A percentile compares a stretch with the other conserved stretches of the same genome.
Conservation (phyloP, 2,329 filamentous ascomycete genomes). For the Ascochyta fabae region DNA sequence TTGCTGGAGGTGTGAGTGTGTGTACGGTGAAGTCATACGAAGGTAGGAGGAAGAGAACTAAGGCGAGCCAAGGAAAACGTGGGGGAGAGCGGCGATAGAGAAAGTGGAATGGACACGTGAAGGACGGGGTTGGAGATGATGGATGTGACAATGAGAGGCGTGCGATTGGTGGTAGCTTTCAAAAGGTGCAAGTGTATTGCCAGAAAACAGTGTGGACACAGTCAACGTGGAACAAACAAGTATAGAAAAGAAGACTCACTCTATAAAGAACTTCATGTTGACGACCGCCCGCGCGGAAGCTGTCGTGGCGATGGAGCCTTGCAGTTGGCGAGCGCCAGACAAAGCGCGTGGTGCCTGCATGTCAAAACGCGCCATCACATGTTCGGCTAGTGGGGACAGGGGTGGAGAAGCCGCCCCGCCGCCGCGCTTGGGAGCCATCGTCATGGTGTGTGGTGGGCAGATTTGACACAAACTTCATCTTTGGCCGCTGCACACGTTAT, state of each 20-base stretch:
- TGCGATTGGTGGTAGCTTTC: background rate
- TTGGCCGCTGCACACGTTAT: background rate
- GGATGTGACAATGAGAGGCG: background rate
- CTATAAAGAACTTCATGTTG: conserved; percentile 78
- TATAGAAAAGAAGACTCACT: conserved; percentile 55
- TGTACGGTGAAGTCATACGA: background rate
- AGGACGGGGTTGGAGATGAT: background rate
- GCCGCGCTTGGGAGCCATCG: conserved; percentile 8
- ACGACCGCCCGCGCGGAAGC: conserved; percentile 25
- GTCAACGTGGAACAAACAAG: background rate
- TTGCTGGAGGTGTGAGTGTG: conserved; percentile 56
- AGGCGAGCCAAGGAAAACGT: no score
- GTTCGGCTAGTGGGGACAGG: conserved; percentile 12
- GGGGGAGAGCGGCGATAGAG: no score
- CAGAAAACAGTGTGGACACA: no score
- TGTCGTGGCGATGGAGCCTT: conserved; percentile 25
- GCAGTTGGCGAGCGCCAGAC: conserved; percentile 17
- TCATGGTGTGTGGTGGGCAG: conserved; percentile 13
- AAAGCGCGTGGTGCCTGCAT: conserved; percentile 18
- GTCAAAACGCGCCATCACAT: conserved; percentile 15
- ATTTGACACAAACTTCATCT: conserved; percentile 9
- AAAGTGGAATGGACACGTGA: no score
- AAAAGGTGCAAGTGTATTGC: background rate
- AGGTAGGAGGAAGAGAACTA: background rate
- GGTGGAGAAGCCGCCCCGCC: conserved; percentile 4